Evolutionary conservation across 176 grass and related monocot genomes (phyloP).

Genomic region (Raddia distichophylla): DNA sequence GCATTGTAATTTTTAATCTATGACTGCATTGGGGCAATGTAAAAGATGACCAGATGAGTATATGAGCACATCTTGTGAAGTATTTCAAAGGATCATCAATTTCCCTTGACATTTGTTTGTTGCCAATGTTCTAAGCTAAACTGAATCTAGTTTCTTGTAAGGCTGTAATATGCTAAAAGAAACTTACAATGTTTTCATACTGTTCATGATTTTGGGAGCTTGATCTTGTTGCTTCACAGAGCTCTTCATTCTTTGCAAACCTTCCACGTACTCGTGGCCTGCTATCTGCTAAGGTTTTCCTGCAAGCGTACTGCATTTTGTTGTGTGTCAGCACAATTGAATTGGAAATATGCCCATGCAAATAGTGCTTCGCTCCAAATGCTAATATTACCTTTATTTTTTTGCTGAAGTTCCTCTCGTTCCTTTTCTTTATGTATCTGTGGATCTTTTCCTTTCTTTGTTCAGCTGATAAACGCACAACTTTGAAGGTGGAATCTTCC

Average conservation of each 20-base stretch:
- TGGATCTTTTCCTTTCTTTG: slow-evolving; percentile 95
- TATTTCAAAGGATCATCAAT: not conserved
- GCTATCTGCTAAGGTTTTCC: slow-evolving; percentile 98
- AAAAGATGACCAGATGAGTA: slow-evolving; percentile 14
- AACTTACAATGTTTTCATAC: slow-evolving; percentile 77
- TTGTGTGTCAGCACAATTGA: slow-evolving; percentile 30
- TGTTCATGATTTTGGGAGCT: slow-evolving; percentile 53
- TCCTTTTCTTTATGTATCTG: slow-evolving; percentile 93
- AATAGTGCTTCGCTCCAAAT: slow-evolving; percentile 25
- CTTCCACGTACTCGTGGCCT: slow-evolving; percentile 87
- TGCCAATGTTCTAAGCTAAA: slow-evolving; percentile 25
- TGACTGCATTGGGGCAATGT: not conserved
- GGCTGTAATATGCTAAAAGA: slow-evolving; percentile 25
- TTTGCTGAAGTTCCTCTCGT: slow-evolving; percentile 93
- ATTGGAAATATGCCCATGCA: slow-evolving; percentile 27
- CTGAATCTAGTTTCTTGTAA: slow-evolving; percentile 12
- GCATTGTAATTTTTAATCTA: not conserved
- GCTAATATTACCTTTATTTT: slow-evolving; percentile 89
- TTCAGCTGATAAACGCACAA: slow-evolving; percentile 72
- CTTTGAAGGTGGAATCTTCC: slow-evolving; percentile 82
- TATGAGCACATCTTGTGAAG: slow-evolving; percentile 27
- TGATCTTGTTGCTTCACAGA: slow-evolving; percentile 62
- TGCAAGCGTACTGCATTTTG: slow-evolving; percentile 89
- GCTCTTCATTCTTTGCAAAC: slow-evolving; percentile 91
- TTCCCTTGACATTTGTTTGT: slow-evolving; percentile 3